Base-by-base conservation (phyloP, 2,329 filamentous ascomycete species). In the Hypoxylon sp. region DNA sequence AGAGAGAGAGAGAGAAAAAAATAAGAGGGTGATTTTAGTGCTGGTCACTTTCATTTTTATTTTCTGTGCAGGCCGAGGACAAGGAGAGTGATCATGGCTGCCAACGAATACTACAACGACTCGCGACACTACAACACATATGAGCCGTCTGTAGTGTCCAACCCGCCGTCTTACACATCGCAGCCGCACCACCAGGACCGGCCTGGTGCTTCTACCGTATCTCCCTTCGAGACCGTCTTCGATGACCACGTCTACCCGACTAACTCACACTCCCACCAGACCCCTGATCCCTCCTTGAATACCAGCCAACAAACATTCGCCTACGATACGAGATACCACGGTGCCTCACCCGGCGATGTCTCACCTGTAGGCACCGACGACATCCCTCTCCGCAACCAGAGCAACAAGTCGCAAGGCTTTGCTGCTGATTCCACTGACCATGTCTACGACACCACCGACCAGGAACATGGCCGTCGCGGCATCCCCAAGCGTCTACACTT, bases 241-340 rank as follows among this genome's bases (percentile, higher is more conserved):
- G 89, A 91, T 79, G 90, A 92, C 77, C 83, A 89, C 79, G 84
- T 86, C 63, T 91, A 92, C 75, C 88, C 89, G 62, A 82, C 85
- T 55, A 84, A 84, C 74, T 80, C 83, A 13, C 79, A 79, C n/a
- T 62, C 69, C 76, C 78, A 62, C 69, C 76, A 62, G 35, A 65
- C 64, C 11, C 52, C 63, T 47, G 76, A 77, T 44, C 19, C 39
- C 48, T 71, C 75, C 62, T 74, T 79, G 37, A 78, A 79, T 75
- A 71, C 61, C 10, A 76, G 80, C 75, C 77, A 82, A 74, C 71
- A 82, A 73, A 77, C 80, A 77, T 78, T 81, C 79, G 78, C 86
- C 58, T 85, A 85, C 70, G 88, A 91, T 72, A 86, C 87, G 19
- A 79, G 84, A 65, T 90, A 92, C 75, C 84, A 88, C 73, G 85